Percentiles rank a stretch among this genome's conserved stretches.
These are phyloP conservation scores for Aciculoconidium aculeatum DNA, from an alignment of 805 yeast genomes.

Conservation along the genomic window DNA sequence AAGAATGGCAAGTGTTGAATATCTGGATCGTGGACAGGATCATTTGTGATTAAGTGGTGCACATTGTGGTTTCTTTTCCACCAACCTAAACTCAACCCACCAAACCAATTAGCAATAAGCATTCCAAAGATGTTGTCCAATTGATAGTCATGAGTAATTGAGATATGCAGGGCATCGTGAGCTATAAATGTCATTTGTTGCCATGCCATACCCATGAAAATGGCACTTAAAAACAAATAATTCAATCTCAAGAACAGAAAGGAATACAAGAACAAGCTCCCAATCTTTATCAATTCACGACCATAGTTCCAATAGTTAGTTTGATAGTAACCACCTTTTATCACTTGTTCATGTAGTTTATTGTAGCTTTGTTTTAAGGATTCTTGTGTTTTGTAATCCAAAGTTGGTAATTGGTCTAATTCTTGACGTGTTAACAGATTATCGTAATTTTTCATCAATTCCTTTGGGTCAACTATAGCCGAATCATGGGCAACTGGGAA, in stretches of 20 bases:
- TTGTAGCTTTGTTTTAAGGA: conserved; percentile 52
- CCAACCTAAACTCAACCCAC: conserved; percentile 92
- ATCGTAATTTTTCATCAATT: conserved; percentile 52
- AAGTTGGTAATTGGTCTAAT: conserved; percentile 49
- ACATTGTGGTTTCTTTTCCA: conserved; percentile 93
- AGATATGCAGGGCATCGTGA: conserved; percentile 86
- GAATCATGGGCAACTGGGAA: conserved; percentile 22
- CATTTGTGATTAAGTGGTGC: conserved; percentile 89
- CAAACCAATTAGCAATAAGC: conserved; percentile 67
- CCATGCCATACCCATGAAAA: conserved; percentile 72
- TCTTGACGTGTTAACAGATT: conserved; percentile 51
- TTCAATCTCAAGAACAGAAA: conserved; percentile 42
- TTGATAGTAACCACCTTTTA: conserved; percentile 55
- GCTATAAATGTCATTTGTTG: conserved; percentile 85
- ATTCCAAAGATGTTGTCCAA: conserved; percentile 71
- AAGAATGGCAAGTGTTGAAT: conserved; percentile 90
- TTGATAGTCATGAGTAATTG: conserved; percentile 76
- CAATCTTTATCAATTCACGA: conserved; percentile 61
- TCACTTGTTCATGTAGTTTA: conserved; percentile 50
- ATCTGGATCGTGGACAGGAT: conserved; percentile 91
- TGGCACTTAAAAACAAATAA: conserved; percentile 52
- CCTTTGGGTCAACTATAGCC: conserved; percentile 49
- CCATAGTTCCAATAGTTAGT: conserved; percentile 71
- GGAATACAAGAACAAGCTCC: conserved; percentile 45
- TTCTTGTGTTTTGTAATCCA: conserved; percentile 65